Evolutionary conservation across 2,329 filamentous ascomycete genomes (phyloP).

Genomic region (Aspergillus candidus): DNA sequence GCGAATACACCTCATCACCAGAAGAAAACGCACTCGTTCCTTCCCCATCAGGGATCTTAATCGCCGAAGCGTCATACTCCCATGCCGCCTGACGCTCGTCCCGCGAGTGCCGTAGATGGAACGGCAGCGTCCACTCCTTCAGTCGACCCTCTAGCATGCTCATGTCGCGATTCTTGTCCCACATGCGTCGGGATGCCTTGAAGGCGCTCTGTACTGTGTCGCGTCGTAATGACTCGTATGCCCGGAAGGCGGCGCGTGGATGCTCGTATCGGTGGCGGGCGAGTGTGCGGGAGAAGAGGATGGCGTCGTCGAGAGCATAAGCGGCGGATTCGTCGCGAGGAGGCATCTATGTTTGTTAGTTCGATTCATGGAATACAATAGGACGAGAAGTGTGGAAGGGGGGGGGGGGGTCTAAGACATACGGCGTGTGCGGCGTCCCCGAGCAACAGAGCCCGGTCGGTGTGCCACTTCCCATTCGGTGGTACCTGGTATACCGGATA

Average conservation of each 20-base stretch:
- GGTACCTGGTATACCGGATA: conserved; percentile 41
- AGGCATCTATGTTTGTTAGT: conserved; percentile 36
- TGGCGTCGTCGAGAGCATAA: conserved; percentile 41
- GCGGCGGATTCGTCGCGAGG: conserved; percentile 43
- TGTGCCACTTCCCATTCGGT: conserved; percentile 35
- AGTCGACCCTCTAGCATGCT: conserved; percentile 31
- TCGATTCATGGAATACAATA: conserved; percentile 1
- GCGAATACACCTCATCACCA: conserved; percentile 16
- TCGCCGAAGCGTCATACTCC: conserved; percentile 33
- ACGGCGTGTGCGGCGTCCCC: conserved; percentile 46
- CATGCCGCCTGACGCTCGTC: conserved; percentile 27
- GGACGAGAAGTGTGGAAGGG: background rate
- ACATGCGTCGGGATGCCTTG: conserved; percentile 34
- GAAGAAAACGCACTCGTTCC: conserved; percentile 22
- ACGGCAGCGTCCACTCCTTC: conserved; percentile 35
- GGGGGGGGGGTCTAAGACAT: conserved; percentile 12
- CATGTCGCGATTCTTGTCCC: conserved; percentile 36
- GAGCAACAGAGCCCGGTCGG: conserved; percentile 37
- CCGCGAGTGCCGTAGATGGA: conserved; percentile 25
- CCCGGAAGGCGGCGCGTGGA: conserved; percentile 28
- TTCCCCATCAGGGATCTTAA: conserved; percentile 26
- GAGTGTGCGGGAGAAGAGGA: conserved; percentile 38
- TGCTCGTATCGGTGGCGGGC: conserved; percentile 28
- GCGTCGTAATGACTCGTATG: conserved; percentile 35
- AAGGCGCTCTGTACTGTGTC: conserved; percentile 35